Conservation (phyloP, 495 filamentous ascomycete genomes). For the Hyphodiscus hymeniophilus region DNA sequence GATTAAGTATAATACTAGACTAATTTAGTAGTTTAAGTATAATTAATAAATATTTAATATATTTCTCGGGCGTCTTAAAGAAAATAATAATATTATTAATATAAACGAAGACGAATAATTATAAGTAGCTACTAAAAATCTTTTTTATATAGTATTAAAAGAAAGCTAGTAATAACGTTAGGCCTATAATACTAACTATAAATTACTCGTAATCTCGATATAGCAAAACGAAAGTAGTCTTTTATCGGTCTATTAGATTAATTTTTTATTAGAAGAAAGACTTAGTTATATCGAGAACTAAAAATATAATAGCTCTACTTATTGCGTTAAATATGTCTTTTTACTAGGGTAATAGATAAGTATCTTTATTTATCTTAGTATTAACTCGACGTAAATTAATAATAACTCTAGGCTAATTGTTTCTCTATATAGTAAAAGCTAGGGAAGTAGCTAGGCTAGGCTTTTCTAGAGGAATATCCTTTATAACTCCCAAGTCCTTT, state of each 20-base stretch:
- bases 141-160: conserved; percentile 16
- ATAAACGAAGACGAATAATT: background rate
- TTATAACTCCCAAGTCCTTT: background rate
- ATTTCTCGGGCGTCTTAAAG: background rate
- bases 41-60: background rate
- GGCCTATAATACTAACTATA: conserved; percentile 12
- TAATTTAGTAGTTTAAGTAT: background rate
- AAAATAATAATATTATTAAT: conserved; percentile 13
- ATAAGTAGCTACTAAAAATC: conserved; percentile 1
- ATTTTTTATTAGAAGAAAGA: conserved; percentile 11
- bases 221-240: conserved; percentile 7
- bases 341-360: conserved; percentile 7
- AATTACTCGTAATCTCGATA: conserved; percentile 13
- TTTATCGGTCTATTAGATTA: conserved; percentile 4
- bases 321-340: conserved; percentile 6
- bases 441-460: background rate
- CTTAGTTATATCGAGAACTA: conserved; percentile 10
- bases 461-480: conserved; percentile 5
- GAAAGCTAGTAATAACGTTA: conserved; percentile 8
- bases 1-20: conserved; percentile 5
- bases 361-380: conserved; percentile 1
- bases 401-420: conserved; percentile 10
- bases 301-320: conserved; percentile 2
- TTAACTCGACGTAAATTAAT: conserved; percentile 13
- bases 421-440: conserved; percentile 11